Conservation (phyloP, 495 filamentous ascomycete species). For the Amorphotheca resinae region DNA sequence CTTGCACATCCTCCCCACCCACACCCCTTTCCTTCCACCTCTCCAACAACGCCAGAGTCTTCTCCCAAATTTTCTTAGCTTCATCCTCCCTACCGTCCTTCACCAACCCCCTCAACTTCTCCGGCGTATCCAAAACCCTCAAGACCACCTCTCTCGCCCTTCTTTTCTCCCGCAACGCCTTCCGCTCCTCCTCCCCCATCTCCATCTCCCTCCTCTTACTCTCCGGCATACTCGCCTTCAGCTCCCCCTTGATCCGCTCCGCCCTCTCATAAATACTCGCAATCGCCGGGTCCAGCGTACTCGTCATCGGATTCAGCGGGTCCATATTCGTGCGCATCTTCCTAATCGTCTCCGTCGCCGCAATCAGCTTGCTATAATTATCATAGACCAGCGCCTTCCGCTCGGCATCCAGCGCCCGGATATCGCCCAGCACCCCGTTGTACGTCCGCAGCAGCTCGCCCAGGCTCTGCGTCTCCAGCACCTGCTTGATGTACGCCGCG, state of each 20-base stretch:
- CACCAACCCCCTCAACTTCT: conserved; percentile 50
- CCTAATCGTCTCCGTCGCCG: conserved; percentile 87
- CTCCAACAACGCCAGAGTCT: conserved; percentile 36
- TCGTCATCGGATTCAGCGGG: conserved; percentile 53
- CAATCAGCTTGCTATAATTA: conserved; percentile 92
- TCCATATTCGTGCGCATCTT: conserved; percentile 71
- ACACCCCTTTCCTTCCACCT: conserved; percentile 39
- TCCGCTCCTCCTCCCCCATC: conserved; percentile 22
- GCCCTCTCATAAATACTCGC: conserved; percentile 72
- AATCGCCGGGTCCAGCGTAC: conserved; percentile 65
- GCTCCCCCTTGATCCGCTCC: conserved; percentile 41
- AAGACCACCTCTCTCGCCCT: conserved; percentile 53
- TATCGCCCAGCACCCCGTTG: conserved; percentile 56
- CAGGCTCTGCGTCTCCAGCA: conserved; percentile 52
- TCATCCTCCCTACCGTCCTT: conserved; percentile 49
- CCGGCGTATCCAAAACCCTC: conserved; percentile 53
- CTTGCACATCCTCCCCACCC: conserved; percentile 34
- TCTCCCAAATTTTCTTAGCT: conserved; percentile 45
- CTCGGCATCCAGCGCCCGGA: conserved; percentile 83
- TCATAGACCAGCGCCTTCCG: conserved; percentile 95
- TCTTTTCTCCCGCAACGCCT: conserved; percentile 25
- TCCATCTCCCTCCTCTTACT: conserved; percentile 24
- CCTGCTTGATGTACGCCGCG: conserved; percentile 44
- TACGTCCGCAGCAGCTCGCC: conserved; percentile 52
- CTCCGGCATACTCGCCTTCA: conserved; percentile 33